A percentile compares a stretch with the other conserved stretches of the same genome.
phyloP scores from a whole-genome alignment of 2,329 filamentous ascomycete species.

The Cytospora paraplurivora region DNA sequence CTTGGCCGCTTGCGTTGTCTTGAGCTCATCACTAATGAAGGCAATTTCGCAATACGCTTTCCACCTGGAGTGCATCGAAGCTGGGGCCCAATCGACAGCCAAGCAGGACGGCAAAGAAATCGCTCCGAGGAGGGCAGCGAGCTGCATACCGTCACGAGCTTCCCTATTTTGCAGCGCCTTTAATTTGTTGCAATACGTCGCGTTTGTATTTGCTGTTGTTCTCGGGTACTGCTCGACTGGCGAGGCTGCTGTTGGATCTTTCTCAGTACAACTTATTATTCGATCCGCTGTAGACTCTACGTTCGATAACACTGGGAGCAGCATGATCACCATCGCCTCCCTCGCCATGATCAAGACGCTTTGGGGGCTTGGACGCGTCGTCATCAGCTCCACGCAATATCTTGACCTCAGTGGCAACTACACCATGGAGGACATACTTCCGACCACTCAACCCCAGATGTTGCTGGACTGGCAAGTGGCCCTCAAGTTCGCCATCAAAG shows the following conservation, averaged over 20 bases:
- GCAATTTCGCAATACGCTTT: constrained; percentile 5
- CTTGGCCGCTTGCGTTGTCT: neutral
- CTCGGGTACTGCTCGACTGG: neutral
- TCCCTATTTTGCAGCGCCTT: constrained; percentile 3
- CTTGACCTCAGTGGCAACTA: constrained; percentile 1
- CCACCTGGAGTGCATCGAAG: constrained; percentile 7
- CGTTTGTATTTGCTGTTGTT: neutral
- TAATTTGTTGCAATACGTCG: constrained; percentile 5
- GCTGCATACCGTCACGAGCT: neutral
- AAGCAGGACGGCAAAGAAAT: neutral
- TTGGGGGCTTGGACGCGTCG: neutral
- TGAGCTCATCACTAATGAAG: constrained; percentile 8
- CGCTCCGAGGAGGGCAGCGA: neutral
- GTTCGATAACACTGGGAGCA: neutral
- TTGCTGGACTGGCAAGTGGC: constrained; percentile 3
- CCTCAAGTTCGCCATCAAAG: constrained; percentile 4
- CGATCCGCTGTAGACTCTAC: neutral
- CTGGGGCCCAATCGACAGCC: neutral
- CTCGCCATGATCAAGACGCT: neutral
- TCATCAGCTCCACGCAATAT: neutral
- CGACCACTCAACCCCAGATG: neutral
- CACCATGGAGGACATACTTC: neutral
- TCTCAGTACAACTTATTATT: constrained; percentile 6
- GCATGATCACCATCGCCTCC: neutral
- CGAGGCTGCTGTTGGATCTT: neutral